Base-by-base conservation (phyloP, 1,139 yeast species). In the Taphrina deformans region DNA sequence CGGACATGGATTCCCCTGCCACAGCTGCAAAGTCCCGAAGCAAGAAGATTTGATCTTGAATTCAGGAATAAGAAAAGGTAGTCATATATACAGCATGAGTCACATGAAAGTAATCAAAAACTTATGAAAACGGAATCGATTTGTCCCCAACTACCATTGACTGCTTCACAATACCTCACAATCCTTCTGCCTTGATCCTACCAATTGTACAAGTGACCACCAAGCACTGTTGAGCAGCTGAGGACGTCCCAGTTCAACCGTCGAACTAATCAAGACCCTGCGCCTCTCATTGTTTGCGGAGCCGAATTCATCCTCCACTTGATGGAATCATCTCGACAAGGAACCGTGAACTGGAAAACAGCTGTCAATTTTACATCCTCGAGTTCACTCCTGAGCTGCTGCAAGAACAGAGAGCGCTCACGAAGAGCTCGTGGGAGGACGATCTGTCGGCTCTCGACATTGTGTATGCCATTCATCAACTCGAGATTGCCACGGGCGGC, bases 11-110 rank as follows among this genome's bases (percentile, higher is more conserved):
- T 10, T 46, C 58, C 5, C 44, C 67, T 24, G 40, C 55, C 26
- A 67, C 62, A 35, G 64, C 69, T 21, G 67, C 69, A 27, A 66
- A 51, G 63, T 66, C 63, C 59, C 61, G 68, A 26, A 35, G 68
- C 38, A 53, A 55, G 59, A 67, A 67, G 63, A 52, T 55, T 26
- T 65, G 48, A 58, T 29, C 10, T 24, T 21, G 26, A 12, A 9
- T 12, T 3, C 21, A 27, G 5, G 53, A 48, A 26, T 6, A 9
- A 48, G 12, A 27, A 29, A 26, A 48, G 6, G 53, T 48, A 26
- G 2, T 27, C 23, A 48, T 18, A 48, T 48, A 26, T 29, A 29
- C n/a, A 24, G 33, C 24, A 24, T 27, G n/a, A 48, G 35, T 18
- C 33, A 27, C 35, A n/a, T n/a, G 53, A 26, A 16, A 48, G 41